phyloP scores from a whole-genome alignment of 2,329 filamentous ascomycete genomes.

The Epicoccum sorghinum region DNA sequence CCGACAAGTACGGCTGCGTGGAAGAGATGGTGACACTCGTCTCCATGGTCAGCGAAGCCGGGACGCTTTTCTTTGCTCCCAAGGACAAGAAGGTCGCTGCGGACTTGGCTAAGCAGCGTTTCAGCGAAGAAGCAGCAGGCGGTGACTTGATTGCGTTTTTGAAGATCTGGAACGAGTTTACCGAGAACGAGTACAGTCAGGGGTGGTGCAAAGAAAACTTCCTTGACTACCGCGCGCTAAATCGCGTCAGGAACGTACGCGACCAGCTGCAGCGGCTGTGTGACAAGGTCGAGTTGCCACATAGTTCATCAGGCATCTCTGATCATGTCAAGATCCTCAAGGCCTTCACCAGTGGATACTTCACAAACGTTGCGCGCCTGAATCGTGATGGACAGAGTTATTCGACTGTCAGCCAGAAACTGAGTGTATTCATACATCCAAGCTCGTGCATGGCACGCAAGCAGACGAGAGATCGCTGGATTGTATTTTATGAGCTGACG shows the following conservation, averaged over 20 bases:
- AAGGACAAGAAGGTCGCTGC: conserved; percentile 98
- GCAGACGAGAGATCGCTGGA: conserved; percentile 80
- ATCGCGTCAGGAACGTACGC: conserved; percentile 85
- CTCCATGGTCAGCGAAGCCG: conserved; percentile 90
- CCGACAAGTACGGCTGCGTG: conserved; percentile 89
- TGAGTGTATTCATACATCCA: conserved; percentile 90
- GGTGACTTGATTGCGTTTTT: conserved; percentile 88
- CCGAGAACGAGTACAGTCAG: conserved; percentile 84
- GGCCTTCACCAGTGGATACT: conserved; percentile 89
- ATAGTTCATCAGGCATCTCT: conserved; percentile 69
- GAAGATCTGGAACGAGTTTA: conserved; percentile 96
- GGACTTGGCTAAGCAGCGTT: conserved; percentile 85
- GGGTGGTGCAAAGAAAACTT: conserved; percentile 95
- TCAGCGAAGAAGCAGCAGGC: conserved; percentile 74
- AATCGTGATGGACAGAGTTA: conserved; percentile 87
- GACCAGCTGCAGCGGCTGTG: conserved; percentile 92
- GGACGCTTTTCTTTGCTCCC: conserved; percentile 88
- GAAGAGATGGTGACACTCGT: conserved; percentile 92
- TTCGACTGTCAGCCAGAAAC: conserved; percentile 87
- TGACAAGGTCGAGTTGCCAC: conserved; percentile 84
- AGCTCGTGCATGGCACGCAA: conserved; percentile 72
- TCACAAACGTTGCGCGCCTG: conserved; percentile 86
- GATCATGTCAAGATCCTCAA: conserved; percentile 84
- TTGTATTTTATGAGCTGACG: conserved; percentile 85
- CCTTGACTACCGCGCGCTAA: conserved; percentile 87